Percentiles rank a stretch among this genome's conserved stretches.
Evolutionary conservation across 805 yeast genomes (phyloP).

Genomic region (Monosporozyma yasuniensis): DNA sequence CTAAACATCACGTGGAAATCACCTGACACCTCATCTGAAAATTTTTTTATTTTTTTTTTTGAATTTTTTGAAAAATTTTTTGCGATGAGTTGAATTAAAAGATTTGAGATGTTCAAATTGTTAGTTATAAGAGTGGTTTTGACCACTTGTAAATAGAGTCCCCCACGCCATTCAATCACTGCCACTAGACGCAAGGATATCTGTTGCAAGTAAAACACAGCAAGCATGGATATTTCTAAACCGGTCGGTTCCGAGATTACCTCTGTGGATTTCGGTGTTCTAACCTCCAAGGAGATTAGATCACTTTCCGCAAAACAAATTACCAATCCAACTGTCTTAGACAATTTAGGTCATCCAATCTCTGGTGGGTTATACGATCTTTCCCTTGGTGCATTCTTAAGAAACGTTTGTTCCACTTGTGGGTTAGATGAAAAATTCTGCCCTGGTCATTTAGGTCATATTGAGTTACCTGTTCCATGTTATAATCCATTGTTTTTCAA

Average conservation of each 20-base stretch:
- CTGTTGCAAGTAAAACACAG: neutral
- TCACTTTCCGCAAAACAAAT: slow-evolving; percentile 88
- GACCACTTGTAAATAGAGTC: no score
- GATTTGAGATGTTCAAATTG: no score
- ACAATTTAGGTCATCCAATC: slow-evolving; percentile 91
- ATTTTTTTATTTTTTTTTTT: neutral
- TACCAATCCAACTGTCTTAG: slow-evolving; percentile 92
- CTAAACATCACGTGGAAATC: neutral
- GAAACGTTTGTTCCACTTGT: slow-evolving; percentile 88
- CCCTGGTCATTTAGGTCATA: slow-evolving; percentile 98
- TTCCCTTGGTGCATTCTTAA: slow-evolving; percentile 87
- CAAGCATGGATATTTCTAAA: slow-evolving; percentile 82
- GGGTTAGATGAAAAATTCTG: slow-evolving; percentile 90
- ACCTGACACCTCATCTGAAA: neutral
- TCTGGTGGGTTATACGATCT: slow-evolving; percentile 90
- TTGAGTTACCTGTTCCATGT: slow-evolving; percentile 90
- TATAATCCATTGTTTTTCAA: slow-evolving; percentile 91
- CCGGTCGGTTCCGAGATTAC: slow-evolving; percentile 93
- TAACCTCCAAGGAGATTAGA: slow-evolving; percentile 74
- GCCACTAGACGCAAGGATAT: neutral
- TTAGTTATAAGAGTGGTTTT: no score
- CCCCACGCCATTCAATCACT: neutral
- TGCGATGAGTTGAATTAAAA: slow-evolving; percentile 1
- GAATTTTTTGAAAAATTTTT: neutral
- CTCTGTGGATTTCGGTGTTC: slow-evolving; percentile 85